phyloP scores from a whole-genome alignment of 2,329 filamentous ascomycete genomes.

The Nemania sp. region DNA sequence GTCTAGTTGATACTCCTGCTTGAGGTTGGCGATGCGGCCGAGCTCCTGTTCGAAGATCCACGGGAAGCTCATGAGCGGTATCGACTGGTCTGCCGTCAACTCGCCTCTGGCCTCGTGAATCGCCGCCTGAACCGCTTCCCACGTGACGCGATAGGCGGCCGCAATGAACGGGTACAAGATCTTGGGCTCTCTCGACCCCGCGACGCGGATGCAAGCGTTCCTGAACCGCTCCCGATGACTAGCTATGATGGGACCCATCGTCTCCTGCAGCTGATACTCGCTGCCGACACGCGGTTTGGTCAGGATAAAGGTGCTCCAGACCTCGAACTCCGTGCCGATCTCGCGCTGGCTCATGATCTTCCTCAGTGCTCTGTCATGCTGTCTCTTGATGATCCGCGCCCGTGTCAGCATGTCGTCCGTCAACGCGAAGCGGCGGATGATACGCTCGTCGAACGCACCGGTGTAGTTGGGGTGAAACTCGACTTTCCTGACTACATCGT shows the following conservation, averaged over 20 bases:
- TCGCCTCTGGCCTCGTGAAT: slow-evolving; percentile 50
- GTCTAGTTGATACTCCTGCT: slow-evolving; percentile 43
- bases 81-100: slow-evolving; percentile 49
- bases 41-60: slow-evolving; percentile 84
- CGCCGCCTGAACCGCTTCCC: slow-evolving; percentile 67
- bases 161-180: slow-evolving; percentile 73
- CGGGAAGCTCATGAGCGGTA: slow-evolving; percentile 90
- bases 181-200: slow-evolving; percentile 62
- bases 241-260: slow-evolving; percentile 70
- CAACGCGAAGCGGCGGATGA: slow-evolving; percentile 66
- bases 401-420: slow-evolving; percentile 58
- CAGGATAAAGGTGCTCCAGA: slow-evolving; percentile 86
- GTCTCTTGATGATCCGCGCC: slow-evolving; percentile 69
- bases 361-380: slow-evolving; percentile 77
- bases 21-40: slow-evolving; percentile 65
- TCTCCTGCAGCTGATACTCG: slow-evolving; percentile 88
- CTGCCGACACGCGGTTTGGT: slow-evolving; percentile 70
- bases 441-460: slow-evolving; percentile 73
- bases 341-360: slow-evolving; percentile 85
- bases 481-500: slow-evolving; percentile 71
- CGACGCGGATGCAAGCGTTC: slow-evolving; percentile 66
- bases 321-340: slow-evolving; percentile 86
- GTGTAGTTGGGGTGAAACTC: slow-evolving; percentile 76
- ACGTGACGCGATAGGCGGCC: slow-evolving; percentile 86
- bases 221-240: slow-evolving; percentile 72